Evolutionary conservation across 352 stramenopile species (phyloP).

Genomic region (Phytopythium chamaehyphon): DNA sequence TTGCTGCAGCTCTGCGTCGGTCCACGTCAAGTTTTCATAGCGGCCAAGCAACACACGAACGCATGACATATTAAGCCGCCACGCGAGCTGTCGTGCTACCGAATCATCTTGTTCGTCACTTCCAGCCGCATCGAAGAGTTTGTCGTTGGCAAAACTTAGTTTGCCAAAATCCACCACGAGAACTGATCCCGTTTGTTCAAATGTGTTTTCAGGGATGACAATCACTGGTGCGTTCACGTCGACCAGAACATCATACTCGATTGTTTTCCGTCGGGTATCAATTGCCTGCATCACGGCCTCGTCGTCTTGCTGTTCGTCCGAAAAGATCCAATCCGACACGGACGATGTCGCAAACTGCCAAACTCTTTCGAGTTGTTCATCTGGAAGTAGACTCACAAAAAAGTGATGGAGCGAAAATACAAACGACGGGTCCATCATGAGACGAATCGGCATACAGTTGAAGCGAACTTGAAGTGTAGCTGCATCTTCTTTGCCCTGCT

Average conservation of each 20-base stretch:
- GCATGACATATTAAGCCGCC: slow-evolving; percentile 54
- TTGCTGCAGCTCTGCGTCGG: slow-evolving; percentile 23
- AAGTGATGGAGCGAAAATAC: slow-evolving; percentile 66
- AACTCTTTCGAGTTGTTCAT: slow-evolving; percentile 68
- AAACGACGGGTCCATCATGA: slow-evolving; percentile 73
- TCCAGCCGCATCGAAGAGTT: not conserved
- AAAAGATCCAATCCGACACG: slow-evolving; percentile 78
- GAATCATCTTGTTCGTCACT: not conserved
- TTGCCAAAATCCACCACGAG: slow-evolving; percentile 71
- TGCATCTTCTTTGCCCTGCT: slow-evolving; percentile 1
- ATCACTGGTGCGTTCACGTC: slow-evolving; percentile 76
- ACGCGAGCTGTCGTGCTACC: slow-evolving; percentile 35
- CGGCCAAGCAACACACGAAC: slow-evolving; percentile 56
- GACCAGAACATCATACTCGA: slow-evolving; percentile 59
- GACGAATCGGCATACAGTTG: slow-evolving; percentile 50
- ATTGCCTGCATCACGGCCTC: slow-evolving; percentile 35
- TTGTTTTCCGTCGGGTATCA: slow-evolving; percentile 10
- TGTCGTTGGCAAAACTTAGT: slow-evolving; percentile 39
- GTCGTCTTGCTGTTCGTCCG: slow-evolving; percentile 50
- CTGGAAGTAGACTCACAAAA: slow-evolving; percentile 59
- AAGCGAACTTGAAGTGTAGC: slow-evolving; percentile 36
- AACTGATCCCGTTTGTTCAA: slow-evolving; percentile 29
- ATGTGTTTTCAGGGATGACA: slow-evolving; percentile 54
- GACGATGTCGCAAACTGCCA: slow-evolving; percentile 83
- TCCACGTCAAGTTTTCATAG: slow-evolving; percentile 36